A percentile compares a stretch with the other conserved stretches of the same genome.
phyloP scores from a whole-genome alignment of 352 stramenopile species.

The Phytophthora sp. region DNA sequence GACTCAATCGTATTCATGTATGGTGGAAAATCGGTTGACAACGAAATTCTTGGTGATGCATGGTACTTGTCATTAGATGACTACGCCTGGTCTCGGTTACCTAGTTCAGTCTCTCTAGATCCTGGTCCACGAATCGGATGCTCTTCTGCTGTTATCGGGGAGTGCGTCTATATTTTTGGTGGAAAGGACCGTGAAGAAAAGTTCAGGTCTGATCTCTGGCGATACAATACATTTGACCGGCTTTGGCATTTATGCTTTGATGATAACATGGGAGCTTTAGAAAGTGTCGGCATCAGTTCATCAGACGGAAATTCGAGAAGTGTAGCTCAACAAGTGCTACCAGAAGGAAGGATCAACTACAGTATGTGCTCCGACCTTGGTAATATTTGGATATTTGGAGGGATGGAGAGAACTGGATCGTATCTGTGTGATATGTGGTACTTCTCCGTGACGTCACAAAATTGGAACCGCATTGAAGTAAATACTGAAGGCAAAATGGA shows the following conservation, averaged over 20 bases:
- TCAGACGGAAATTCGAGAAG: conserved; percentile 9
- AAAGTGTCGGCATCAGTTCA: conserved; percentile 9
- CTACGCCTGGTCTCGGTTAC: conserved; percentile 79
- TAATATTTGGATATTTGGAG: conserved; percentile 86
- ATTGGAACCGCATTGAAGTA: conserved; percentile 69
- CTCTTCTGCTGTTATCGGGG: conserved; percentile 72
- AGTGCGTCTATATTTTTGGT: conserved; percentile 86
- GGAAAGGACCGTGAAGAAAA: conserved; percentile 84
- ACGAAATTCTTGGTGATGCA: conserved; percentile 74
- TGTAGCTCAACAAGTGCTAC: conserved; percentile 57
- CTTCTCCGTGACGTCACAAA: conserved; percentile 70
- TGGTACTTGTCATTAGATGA: conserved; percentile 88
- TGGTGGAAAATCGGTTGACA: conserved; percentile 74
- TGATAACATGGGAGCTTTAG: conserved; percentile 63
- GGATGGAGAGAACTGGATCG: conserved; percentile 46
- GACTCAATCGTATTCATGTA: conserved; percentile 88
- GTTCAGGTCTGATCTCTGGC: conserved; percentile 78
- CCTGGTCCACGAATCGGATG: conserved; percentile 76
- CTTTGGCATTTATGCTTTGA: conserved; percentile 88
- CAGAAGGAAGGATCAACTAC: conserved; percentile 64
- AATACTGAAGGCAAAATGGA: conserved; percentile 48
- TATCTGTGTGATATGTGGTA: conserved; percentile 83
- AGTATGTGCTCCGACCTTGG: conserved; percentile 80
- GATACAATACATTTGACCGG: conserved; percentile 89
- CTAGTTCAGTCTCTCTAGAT: conserved; percentile 76